These are phyloP conservation scores for Musa acuminata DNA, from an alignment of 176 grass and related monocot species.

Conservation along the genomic window DNA sequence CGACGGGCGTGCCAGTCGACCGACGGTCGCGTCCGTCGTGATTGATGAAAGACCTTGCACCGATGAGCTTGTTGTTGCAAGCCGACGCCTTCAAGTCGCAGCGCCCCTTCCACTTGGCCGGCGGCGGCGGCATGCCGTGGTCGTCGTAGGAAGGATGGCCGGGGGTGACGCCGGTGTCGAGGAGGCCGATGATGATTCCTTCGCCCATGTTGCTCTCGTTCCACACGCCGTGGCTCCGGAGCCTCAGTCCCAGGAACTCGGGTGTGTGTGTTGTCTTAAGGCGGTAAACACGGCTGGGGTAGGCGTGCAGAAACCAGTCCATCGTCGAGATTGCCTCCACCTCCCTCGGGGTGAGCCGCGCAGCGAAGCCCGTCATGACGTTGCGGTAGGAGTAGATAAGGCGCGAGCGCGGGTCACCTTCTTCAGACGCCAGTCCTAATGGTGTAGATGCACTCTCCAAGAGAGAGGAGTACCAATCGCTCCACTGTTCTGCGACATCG, in stretches of 20 bases:
- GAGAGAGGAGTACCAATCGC: neutral
- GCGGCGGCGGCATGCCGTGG: conserved; percentile 17
- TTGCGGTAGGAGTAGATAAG: neutral
- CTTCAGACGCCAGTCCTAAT: neutral
- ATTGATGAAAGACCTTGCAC: neutral
- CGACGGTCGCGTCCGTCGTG: neutral
- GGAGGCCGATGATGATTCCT: conserved; percentile 17
- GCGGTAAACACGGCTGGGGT: neutral
- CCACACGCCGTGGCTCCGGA: neutral
- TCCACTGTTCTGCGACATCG: neutral
- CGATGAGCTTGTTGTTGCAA: conserved; percentile 1
- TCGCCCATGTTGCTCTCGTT: conserved; percentile 1
- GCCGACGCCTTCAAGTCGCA: neutral
- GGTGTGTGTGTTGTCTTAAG: neutral
- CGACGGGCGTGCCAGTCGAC: neutral
- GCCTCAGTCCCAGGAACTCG: neutral
- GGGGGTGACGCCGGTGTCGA: conserved; percentile 7
- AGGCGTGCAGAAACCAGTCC: neutral
- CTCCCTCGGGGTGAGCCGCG: neutral
- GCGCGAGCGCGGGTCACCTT: neutral
- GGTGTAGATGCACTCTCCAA: neutral
- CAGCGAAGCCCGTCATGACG: neutral
- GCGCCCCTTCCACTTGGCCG: conserved; percentile 1
- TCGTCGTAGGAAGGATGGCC: conserved; percentile 9
- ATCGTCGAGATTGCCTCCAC: neutral